phyloP scores from a whole-genome alignment of 768 basidiomycete species.

The Serendipita indica region DNA sequence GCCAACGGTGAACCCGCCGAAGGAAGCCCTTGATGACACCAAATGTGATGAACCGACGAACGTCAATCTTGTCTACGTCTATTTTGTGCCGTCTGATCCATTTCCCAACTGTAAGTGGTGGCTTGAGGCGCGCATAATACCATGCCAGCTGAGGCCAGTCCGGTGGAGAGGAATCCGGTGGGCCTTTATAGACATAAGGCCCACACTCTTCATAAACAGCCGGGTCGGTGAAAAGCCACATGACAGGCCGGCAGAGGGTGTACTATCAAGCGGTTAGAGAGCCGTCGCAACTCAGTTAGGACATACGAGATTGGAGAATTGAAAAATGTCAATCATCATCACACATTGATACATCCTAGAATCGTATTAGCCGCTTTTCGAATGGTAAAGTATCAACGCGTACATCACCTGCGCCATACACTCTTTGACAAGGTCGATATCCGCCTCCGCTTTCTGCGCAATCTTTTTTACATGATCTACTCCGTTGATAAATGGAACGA shows the following conservation, averaged over 20 bases:
- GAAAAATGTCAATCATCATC: constrained; percentile 94
- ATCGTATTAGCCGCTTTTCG: background rate
- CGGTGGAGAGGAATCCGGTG: constrained; percentile 35
- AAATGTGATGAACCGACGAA: constrained; percentile 89
- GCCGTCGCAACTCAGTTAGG: background rate
- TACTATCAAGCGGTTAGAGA: constrained; percentile 33
- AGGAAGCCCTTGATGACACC: constrained; percentile 98
- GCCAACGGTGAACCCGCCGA: constrained; percentile 86
- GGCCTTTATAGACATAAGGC: constrained; percentile 59
- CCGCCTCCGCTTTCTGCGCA: constrained; percentile 81
- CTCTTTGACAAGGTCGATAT: constrained; percentile 62
- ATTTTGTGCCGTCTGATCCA: constrained; percentile 78
- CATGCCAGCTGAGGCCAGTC: constrained; percentile 81
- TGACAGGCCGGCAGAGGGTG: constrained; percentile 69
- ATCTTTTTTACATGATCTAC: constrained; percentile 84
- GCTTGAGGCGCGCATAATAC: constrained; percentile 73
- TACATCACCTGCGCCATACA: constrained; percentile 88
- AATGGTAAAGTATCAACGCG: constrained; percentile 19
- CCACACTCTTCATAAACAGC: constrained; percentile 87
- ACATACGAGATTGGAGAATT: constrained; percentile 69
- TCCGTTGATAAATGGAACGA: constrained; percentile 75
- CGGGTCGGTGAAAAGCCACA: constrained; percentile 71
- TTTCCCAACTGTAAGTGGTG: constrained; percentile 67
- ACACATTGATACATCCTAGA: constrained; percentile 90
- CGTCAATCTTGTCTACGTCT: constrained; percentile 63